These are phyloP conservation scores for Aureococcus anophagefferens DNA, from an alignment of 108 stramenopile species.

Conservation along the genomic window DNA sequence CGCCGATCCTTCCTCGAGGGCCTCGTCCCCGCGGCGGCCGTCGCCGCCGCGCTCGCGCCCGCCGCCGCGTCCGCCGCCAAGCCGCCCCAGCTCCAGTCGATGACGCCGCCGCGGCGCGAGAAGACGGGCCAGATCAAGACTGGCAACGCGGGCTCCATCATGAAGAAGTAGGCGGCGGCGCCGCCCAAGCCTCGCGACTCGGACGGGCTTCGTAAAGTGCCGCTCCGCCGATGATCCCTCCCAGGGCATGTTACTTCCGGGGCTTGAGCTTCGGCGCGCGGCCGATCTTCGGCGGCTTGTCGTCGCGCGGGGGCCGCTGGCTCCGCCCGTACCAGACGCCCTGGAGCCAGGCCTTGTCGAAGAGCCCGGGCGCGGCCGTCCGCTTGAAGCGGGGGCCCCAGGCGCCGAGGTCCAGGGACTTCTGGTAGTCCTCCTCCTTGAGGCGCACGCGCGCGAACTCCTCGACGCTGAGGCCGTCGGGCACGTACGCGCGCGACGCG, in stretches of 20 bases:
- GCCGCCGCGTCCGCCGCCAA: neutral
- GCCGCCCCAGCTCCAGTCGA: neutral
- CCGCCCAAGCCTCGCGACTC: too few species aligned
- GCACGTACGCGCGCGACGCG: neutral
- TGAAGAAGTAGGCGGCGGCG: neutral
- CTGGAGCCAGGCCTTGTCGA: neutral
- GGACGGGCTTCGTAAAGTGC: too few species aligned
- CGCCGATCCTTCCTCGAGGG: too few species aligned
- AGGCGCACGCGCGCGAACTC: neutral
- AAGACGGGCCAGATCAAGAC: slow-evolving; percentile 2
- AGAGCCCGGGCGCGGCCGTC: neutral
- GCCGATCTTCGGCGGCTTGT: too few species aligned
- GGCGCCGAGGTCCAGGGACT: neutral
- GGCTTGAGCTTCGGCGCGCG: too few species aligned
- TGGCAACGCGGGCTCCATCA: neutral
- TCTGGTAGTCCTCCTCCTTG: neutral
- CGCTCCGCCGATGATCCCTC: too few species aligned
- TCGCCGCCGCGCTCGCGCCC: neutral
- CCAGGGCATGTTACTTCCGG: too few species aligned
- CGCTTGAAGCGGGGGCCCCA: neutral
- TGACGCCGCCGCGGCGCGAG: neutral
- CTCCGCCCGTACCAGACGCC: neutral
- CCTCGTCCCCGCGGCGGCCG: too few species aligned
- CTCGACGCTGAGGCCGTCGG: neutral
- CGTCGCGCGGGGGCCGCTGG: too few species aligned